Base-by-base conservation (phyloP, 805 yeast species). In the Alloascoidea africana region DNA sequence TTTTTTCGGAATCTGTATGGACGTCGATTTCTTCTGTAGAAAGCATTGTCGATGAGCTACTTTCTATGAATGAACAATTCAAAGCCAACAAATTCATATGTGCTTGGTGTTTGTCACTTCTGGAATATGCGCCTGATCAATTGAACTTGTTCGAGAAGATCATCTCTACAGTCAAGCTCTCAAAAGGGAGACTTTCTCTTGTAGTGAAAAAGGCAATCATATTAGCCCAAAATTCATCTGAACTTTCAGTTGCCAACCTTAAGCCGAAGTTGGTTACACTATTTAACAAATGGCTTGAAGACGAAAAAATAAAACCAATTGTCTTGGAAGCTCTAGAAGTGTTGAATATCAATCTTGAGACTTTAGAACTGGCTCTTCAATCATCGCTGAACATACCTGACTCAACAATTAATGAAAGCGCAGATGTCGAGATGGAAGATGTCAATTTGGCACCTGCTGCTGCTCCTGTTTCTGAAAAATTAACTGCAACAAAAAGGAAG, bases 361-460 rank as follows among this genome's bases (percentile, higher is more conserved):
- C 62, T 3, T 58, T 77, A 18, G 87, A 78, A 59, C 69, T 85
- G 64, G 65, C 68, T 38, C 58, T 84, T 35, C 81, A 83, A 56
- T 66, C 79, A 1, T 75, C 87, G 0, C 56, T 85, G 37, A 47
- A 56, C 17, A n/a, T n/a, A n/a, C n/a, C n/a, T n/a, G n/a, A n/a
- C n/a, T 47, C 45, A 8, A 43, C 18, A 16, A 17, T 50, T 13
- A 49, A 45, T 5, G 46, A 44, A 2, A 36, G 36, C 11, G 23
- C 23, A 3, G 44, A 36, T 5, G 36, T 37, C 40, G 39, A 40
- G 33, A 34, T 42, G 41, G 37, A 36, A 2, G 42, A 44, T 3
- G n/a, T n/a, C n/a, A n/a, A n/a, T n/a, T n/a, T n/a, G n/a, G n/a
- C n/a, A n/a, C n/a, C n/a, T n/a, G n/a, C n/a, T n/a, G n/a, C n/a